Base-by-base conservation (phyloP, 2,329 filamentous ascomycete genomes). In the Beauveria bassiana region DNA sequence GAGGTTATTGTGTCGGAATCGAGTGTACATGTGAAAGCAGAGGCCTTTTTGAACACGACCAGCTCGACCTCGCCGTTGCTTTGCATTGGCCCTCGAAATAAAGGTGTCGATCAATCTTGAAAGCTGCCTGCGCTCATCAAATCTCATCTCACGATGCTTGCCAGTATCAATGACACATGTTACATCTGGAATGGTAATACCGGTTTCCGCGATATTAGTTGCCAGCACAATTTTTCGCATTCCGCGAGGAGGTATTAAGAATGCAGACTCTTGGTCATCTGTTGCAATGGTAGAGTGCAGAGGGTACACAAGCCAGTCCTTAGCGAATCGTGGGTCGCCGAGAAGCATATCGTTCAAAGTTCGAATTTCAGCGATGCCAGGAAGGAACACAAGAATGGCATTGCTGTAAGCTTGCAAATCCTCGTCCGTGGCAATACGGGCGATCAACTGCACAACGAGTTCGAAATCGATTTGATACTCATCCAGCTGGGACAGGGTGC, bases 131-230 rank as follows among this genome's bases (percentile, higher is more conserved):
- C 90, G 86, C 76, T 99, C 95, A 70, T 99, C 93, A 68, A 96
- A 98, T 31, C 93, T 82, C 93, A 97, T 97, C 74, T 96, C 93
- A 66, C 96, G 92, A 74, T 98, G 93, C 74, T 96, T 98, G 61
- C 95, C 95, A 0, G 92, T 93, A 73, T 99, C 95, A 62, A 99
- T 89, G 51, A 99, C 95, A 68, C 93, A 96, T 0, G 95, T 98
- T 34, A 99, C 91, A 71, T 99, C 95, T 1, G 95, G 95, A 66
- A 99, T 99, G 0, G 95, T 99, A 70, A 99, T 96, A 78, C 95
- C 95, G 0, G 95, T 99, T 73, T 99, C 95, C 5, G 95, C 95
- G 72, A 99, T 99, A 70, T 99, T 99, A 16, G 95, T 99, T 1
- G 95, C 93, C 60, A 99, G 82, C 2, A 99, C 93, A 65, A 99